phyloP scores from a whole-genome alignment of 352 stramenopile species.

The Pythium chondricola region DNA sequence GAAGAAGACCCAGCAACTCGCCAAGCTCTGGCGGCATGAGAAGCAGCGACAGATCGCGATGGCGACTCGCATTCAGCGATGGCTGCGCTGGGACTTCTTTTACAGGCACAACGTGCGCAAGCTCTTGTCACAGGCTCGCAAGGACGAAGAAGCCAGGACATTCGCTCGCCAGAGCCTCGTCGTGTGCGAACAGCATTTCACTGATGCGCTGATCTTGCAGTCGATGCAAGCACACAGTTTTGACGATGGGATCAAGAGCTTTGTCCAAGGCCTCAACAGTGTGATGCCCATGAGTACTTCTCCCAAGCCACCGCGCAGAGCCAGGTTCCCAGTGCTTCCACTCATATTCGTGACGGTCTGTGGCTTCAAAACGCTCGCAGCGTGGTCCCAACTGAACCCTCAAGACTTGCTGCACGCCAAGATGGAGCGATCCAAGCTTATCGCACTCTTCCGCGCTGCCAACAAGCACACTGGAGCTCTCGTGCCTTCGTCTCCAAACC shows the following conservation, averaged over 20 bases:
- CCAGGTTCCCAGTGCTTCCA: slow-evolving; percentile 35
- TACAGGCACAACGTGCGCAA: slow-evolving; percentile 14
- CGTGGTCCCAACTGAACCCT: slow-evolving; percentile 29
- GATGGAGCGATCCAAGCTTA: slow-evolving; percentile 44
- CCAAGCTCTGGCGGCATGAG: slow-evolving; percentile 31
- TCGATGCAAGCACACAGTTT: slow-evolving; percentile 15
- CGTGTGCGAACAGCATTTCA: slow-evolving; percentile 36
- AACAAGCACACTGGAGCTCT: slow-evolving; percentile 20
- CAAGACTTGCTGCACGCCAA: slow-evolving; percentile 34
- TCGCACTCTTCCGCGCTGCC: slow-evolving; percentile 40
- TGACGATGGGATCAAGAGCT: slow-evolving; percentile 11
- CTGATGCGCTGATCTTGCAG: slow-evolving; percentile 28
- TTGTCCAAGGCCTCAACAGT: neutral
- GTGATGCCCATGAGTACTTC: neutral
- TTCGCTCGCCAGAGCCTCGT: slow-evolving; percentile 34
- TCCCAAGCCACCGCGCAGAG: neutral
- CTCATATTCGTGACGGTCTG: slow-evolving; percentile 36
- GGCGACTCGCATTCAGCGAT: slow-evolving; percentile 22
- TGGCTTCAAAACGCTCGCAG: slow-evolving; percentile 30
- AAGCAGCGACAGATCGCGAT: slow-evolving; percentile 17
- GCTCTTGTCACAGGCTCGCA: slow-evolving; percentile 15
- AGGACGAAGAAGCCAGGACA: slow-evolving; percentile 20
- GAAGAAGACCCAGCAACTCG: slow-evolving; percentile 26
- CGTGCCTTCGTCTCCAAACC: neutral
- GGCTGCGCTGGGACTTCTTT: slow-evolving; percentile 23